phyloP scores from a whole-genome alignment of 441 rosid species.

The Manihot esculenta region DNA sequence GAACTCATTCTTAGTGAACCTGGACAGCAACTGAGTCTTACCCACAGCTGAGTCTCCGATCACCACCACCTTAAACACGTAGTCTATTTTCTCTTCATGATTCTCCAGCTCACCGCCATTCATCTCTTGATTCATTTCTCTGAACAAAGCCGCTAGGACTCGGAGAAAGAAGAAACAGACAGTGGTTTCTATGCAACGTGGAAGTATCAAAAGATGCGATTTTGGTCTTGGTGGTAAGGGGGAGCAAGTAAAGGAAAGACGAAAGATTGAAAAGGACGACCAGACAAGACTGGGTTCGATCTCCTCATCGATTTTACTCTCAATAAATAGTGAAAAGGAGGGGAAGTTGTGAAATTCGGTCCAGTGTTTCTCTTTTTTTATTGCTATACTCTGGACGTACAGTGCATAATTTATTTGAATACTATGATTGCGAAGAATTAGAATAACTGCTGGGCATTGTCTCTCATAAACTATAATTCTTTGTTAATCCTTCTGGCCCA shows the following conservation, averaged over 20 bases:
- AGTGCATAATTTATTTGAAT: background rate
- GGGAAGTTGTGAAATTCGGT: constrained; percentile 16
- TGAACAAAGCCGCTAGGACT: no score
- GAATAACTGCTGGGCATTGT: background rate
- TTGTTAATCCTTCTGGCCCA: constrained; percentile 6
- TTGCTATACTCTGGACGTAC: background rate
- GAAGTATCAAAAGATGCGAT: no score
- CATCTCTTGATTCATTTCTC: constrained; percentile 69
- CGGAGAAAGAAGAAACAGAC: no score
- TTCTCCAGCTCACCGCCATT: constrained; percentile 43
- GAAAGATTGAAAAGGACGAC: background rate
- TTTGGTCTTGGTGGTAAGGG: constrained; percentile 17
- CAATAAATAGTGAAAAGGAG: constrained; percentile 14
- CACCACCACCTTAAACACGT: constrained; percentile 61
- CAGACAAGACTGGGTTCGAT: constrained; percentile 20
- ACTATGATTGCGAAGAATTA: background rate
- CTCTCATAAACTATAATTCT: background rate
- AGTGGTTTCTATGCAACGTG: background rate
- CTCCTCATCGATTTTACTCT: background rate
- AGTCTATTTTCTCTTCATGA: constrained; percentile 57
- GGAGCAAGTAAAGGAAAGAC: constrained; percentile 10
- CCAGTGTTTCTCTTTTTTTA: constrained; percentile 27
- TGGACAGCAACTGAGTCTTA: constrained; percentile 50
- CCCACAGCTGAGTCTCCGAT: constrained; percentile 66
- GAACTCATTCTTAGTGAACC: constrained; percentile 55